phyloP scores from a whole-genome alignment of 2,329 filamentous ascomycete species.

The Didymosphaeria variabile region DNA sequence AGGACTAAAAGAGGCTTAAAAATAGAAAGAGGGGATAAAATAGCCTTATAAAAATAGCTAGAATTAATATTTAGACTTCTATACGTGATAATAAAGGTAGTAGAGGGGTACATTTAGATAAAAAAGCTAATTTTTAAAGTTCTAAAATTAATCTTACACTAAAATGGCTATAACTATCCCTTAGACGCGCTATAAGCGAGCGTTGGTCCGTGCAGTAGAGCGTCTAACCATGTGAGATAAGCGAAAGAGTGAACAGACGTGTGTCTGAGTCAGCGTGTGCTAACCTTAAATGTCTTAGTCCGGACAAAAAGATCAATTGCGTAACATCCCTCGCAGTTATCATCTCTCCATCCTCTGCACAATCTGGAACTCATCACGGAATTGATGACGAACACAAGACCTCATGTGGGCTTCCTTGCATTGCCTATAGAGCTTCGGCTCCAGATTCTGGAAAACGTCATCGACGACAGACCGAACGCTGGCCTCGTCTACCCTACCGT shows the following conservation, averaged over 20 bases:
- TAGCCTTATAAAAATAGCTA: too few relatives aligned
- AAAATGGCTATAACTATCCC: too few relatives aligned
- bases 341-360: not conserved
- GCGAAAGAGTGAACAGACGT: not conserved
- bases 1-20: too few relatives aligned
- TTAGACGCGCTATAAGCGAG: too few relatives aligned
- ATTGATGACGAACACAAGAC: constrained; percentile 2
- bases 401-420: constrained; percentile 25
- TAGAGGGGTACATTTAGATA: too few relatives aligned
- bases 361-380: not conserved
- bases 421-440: constrained; percentile 50
- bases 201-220: too few relatives aligned
- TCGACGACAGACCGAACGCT: constrained; percentile 36
- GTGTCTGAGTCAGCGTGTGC: not conserved
- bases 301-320: not conserved
- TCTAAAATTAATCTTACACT: too few relatives aligned
- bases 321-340: not conserved
- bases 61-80: too few relatives aligned
- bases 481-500: constrained; percentile 35
- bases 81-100: too few relatives aligned
- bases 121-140: too few relatives aligned
- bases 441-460: constrained; percentile 38
- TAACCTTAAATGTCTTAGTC: not conserved
- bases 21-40: too few relatives aligned
- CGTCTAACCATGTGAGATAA: not conserved